Percentiles rank a stretch among this genome's conserved stretches.
phyloP scores from a whole-genome alignment of 257 asterid species.

The Scutellaria minor region DNA sequence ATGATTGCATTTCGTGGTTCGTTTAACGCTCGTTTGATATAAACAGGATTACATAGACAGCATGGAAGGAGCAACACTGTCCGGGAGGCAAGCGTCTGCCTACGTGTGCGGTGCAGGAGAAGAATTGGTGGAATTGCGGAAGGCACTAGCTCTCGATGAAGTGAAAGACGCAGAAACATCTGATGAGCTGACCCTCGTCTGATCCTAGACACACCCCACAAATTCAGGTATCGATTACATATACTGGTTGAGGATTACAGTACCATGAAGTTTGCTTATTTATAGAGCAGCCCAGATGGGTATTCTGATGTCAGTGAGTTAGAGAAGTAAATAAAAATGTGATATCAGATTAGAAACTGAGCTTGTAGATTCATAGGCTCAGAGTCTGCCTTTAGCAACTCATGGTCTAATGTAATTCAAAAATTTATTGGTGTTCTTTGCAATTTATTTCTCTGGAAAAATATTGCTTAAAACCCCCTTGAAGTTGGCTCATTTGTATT shows the following conservation, averaged over 20 bases:
- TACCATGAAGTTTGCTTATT: not conserved
- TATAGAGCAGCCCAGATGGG: not conserved
- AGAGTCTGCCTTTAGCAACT: constrained; percentile 6
- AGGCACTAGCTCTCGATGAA: constrained; percentile 44
- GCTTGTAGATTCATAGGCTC: constrained; percentile 1
- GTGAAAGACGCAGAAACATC: constrained; percentile 38
- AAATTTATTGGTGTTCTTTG: not conserved
- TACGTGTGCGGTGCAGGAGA: constrained; percentile 85
- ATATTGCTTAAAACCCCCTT: not conserved
- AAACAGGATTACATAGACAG: constrained; percentile 96
- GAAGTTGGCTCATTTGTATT: not conserved
- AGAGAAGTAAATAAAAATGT: constrained; percentile 17
- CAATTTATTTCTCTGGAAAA: constrained; percentile 6
- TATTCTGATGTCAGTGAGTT: not conserved
- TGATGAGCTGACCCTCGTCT: constrained; percentile 64
- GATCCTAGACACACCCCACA: constrained; percentile 26
- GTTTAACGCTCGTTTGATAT: not conserved
- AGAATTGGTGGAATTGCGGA: constrained; percentile 64
- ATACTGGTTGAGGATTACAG: not conserved
- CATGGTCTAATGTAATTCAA: constrained; percentile 22
- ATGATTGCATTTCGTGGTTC: not conserved
- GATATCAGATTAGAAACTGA: constrained; percentile 16
- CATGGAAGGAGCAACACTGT: constrained; percentile 99
- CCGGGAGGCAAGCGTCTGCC: constrained; percentile 95
- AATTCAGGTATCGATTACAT: not conserved